Evolutionary conservation across 352 stramenopile genomes (phyloP), one percentile per base, ranked within the genome.

Genomic region (Phytophthora chlamydospora): DNA sequence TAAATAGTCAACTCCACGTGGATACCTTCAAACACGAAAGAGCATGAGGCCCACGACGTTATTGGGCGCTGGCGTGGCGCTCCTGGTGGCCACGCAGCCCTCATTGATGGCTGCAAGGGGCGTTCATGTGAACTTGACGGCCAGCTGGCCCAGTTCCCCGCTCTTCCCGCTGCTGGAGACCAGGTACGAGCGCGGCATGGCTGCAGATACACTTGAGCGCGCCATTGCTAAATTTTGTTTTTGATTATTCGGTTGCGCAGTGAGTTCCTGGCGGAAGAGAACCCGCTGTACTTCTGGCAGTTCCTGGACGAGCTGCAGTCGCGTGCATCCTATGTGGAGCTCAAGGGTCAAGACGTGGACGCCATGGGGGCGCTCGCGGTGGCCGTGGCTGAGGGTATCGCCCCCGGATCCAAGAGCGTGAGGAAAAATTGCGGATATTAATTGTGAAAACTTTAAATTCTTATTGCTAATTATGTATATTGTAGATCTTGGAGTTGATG

Each of bases 201-300:
- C 34, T 58, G 16, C 8, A 50, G 2, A 24, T 41, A 34, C 11
- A 21, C 12, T 35, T 43, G 40, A 24, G 21, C 21, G 1, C 21
- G 21, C 21, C 3, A 51, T 42, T 41, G 36, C 16, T 50, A 39
- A 29, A 14, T 40, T 46, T 58, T 33, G 35, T 62, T 34, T 29
- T 36, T 43, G 54, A 35, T 60, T 49, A 14, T 29, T 42, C 16
- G 8, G 17, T 45, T n/a, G 13, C 42, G 11, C 21, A 93, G 84
- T 64, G 86, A 93, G 49, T 95, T 90, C 57, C 68, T 95, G 34
- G 83, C 84, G 11, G 81, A 93, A 39, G 84, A 93, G 51, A 90
- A 91, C 48, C 82, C 83, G 14, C 56, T 76, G 42, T 86, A 81
- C 53, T 95, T 93, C 58, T 95, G 83, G 83, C 66, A 79, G 65